Evolutionary conservation across 2,329 filamentous ascomycete species (phyloP), one percentile per base, ranked within the genome.

Genomic region (Helotiales sp.): DNA sequence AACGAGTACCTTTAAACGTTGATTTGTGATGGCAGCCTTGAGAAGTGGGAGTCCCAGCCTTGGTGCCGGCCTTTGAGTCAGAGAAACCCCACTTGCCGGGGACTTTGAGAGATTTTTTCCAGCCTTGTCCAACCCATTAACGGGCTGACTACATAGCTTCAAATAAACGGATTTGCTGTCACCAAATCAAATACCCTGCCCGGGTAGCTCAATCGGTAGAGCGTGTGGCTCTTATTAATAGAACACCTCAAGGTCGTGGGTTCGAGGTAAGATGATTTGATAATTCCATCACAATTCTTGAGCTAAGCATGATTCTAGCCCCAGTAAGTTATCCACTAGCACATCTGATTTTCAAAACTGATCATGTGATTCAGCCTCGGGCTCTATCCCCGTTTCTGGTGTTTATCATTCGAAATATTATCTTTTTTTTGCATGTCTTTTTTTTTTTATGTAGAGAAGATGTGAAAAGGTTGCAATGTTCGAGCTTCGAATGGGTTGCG

Each of bases 121-220:
- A 44, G 22, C 40, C 40, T 44, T 19, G n/a, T 22, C 38, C 25
- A 10, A 10, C 40, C 40, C 10, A 34, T 13, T 34, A 34, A 34
- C 31, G 31, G 31, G n/a, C 31, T 10, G 7, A 3, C 8, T n/a
- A 4, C n/a, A 47, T 24, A 6, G 25, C 38, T 10, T 2, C 13
- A 40, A 42, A 52, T 38, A 36, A 48, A 33, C 24, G 27, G 29
- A 17, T 12, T 13, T 10, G 12, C 25, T 31, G 1, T n/a, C 34
- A 53, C 15, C 30, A n/a, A 54, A 46, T 19, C 30, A n/a, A 54
- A 46, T 22, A 19, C 25, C 22, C 25, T 8, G 61, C 65, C 64
- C 60, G 63, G 64, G 57, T 66, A 69, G 66, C 66, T 68, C 66
- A 68, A 67, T 67, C 66, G 67, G 67, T 69, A 68, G 67, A 68